Evolutionary conservation across 139 green algal species (phyloP).

Genomic region (Diplosphaera chodatii): DNA sequence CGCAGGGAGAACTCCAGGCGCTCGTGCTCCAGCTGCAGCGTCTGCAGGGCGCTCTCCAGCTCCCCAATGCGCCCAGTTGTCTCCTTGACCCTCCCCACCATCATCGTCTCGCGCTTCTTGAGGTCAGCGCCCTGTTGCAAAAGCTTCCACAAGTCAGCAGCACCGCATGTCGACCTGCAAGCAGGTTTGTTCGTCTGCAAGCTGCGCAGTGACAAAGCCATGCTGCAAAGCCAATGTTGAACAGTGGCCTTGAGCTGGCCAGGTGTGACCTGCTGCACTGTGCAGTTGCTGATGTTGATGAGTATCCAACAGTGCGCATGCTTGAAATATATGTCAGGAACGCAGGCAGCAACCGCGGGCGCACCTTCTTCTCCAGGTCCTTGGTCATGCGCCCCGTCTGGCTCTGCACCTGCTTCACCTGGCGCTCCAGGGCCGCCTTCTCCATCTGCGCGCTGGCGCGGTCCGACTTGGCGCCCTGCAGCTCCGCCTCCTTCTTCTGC

Average conservation of each 20-base stretch:
- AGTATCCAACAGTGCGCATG: no score
- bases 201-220: no score
- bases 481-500: constrained; percentile 59
- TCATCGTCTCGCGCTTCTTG: constrained; percentile 77
- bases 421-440: constrained; percentile 70
- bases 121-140: constrained; percentile 31
- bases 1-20: constrained; percentile 29
- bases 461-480: constrained; percentile 55
- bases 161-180: no score
- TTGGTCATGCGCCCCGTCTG: constrained; percentile 57
- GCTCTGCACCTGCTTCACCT: constrained; percentile 62
- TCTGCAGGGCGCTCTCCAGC: constrained; percentile 50
- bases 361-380: constrained; percentile 56
- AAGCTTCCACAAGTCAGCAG: no score
- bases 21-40: constrained; percentile 36
- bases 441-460: constrained; percentile 47
- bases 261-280: no score
- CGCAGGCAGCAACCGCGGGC: no score
- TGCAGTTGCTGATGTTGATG: no score
- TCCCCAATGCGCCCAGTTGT: constrained; percentile 42
- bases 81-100: constrained; percentile 65
- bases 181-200: no score
- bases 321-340: no score
- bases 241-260: no score
- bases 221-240: no score